Evolutionary conservation across 257 asterid species (phyloP), one percentile per base, ranked within the genome.

Genomic region (Petrea volubilis): DNA sequence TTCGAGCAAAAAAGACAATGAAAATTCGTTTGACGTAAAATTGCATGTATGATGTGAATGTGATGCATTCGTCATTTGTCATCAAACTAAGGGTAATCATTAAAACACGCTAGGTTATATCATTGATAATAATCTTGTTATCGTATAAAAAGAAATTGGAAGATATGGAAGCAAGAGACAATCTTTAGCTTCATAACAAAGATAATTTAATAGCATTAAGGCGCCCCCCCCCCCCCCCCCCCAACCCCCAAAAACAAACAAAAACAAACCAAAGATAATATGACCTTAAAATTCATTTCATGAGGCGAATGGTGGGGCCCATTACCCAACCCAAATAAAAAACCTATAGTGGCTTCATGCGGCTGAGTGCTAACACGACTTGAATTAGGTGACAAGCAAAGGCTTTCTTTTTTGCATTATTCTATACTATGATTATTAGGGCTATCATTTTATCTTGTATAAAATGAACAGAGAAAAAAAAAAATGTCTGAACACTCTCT

Each of bases 371-470:
- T 53, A 25, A 65, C 60, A 61, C 38, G 24, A 7, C 69, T 67
- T 68, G 76, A 71, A 82, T 79, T 82, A 82, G 64, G 60, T 69
- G 41, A 67, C 53, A 82, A 75, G 82, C 84, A 82, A 78, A 75
- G 74, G 38, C 67, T 18, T 4, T 34, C 73, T 36, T 12, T n/a
- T 47, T 25, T 58, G 43, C 80, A 74, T 43, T 59, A 60, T 69
- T 79, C 57, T 65, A 70, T 70, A 23, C 31, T 64, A 59, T 41
- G 44, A 74, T 64, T 64, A 65, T 70, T 52, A 51, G 46, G 36
- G 49, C 71, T 44, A 56, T 70, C 64, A 21, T 60, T 62, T 7
- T 68, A 66, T 68, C 75, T 68, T 73, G 34, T 34, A 31, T 41
- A 1, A 7, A 1, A 7, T 5, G 13, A 8, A 60, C 0, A 9